Base-by-base conservation (phyloP, 257 asterid species). In the Solanum clarkiae region DNA sequence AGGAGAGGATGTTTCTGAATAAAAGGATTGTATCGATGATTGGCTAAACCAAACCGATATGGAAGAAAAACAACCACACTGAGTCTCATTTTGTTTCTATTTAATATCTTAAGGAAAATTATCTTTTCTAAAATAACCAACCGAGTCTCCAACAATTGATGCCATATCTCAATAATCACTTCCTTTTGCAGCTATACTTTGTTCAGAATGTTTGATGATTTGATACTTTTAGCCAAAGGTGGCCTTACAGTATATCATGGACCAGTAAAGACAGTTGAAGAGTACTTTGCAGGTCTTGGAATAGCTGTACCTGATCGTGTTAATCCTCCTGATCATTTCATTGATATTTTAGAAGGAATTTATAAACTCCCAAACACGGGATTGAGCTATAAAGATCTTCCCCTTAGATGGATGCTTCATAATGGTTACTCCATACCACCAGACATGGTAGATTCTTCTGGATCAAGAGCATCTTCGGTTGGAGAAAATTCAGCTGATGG, bases 381-480 rank as follows among this genome's bases (percentile, higher is more conserved):
- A 51, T 93, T 97, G 26, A 94, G 90, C 68, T 92, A 82, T 75
- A 95, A 93, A 88, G 99, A 97, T 85, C 98, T 97, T 85, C 98
- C 99, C 79, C 92, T 97, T 1, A 92, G 98, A 88, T 97, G 99
- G 99, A 92, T 97, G 98, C 97, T 95, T 87, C 99, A 95, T 77
- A 97, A 97, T 36, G 98, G 99, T 11, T 97, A 97, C 74, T 92
- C 99, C 40, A 95, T 97, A 74, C 99, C 99, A 8, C 91, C 98
- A 2, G 99, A 97, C 83, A 94, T 97, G 98, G 90, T 95, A 14
- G 95, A 94, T 82, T 87, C 98, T 57, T 91, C 97, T 10, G 97
- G 91, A 80, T 86, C 90, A 84, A 79, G 92, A 6, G 70, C 94
- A 53, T 32, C 91, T 54, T 84, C 95, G n/a, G 60, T 44, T 45